Evolutionary conservation across 139 green algal species (phyloP).

Genomic region (Klebsormidium nitens): DNA sequence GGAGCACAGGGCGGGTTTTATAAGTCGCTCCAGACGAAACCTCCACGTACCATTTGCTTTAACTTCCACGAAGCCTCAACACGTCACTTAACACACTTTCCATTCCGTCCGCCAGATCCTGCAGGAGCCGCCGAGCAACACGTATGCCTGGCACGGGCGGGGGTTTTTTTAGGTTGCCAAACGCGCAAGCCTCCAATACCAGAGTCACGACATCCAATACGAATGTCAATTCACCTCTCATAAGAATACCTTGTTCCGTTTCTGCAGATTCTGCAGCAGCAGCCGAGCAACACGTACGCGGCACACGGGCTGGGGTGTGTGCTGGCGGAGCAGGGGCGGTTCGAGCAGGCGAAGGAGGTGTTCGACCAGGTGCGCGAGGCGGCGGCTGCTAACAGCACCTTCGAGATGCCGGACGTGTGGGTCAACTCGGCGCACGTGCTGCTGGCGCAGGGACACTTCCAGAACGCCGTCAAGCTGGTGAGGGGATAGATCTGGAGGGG

Average conservation of each 20-base stretch:
- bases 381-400: constrained; percentile 35
- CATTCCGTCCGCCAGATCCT: too few species aligned
- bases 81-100: too few species aligned
- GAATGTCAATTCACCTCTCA: too few species aligned
- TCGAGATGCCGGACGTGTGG: constrained; percentile 60
- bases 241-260: too few species aligned
- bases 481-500: neutral
- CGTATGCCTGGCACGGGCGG: too few species aligned
- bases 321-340: constrained; percentile 69
- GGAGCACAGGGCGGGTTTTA: constrained; percentile 74
- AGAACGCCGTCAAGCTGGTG: constrained; percentile 55
- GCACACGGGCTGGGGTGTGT: constrained; percentile 77
- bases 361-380: constrained; percentile 62
- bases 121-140: too few species aligned
- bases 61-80: too few species aligned
- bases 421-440: constrained; percentile 71
- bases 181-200: too few species aligned
- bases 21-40: too few species aligned
- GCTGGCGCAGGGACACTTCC: constrained; percentile 55
- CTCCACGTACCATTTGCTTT: too few species aligned
- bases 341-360: constrained; percentile 61
- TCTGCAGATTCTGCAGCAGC: constrained; percentile 7
- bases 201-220: too few species aligned
- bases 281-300: constrained; percentile 55
- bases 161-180: too few species aligned